Base-by-base conservation (phyloP, 306 rosid genomes). In the Glycyrrhiza uralensis region DNA sequence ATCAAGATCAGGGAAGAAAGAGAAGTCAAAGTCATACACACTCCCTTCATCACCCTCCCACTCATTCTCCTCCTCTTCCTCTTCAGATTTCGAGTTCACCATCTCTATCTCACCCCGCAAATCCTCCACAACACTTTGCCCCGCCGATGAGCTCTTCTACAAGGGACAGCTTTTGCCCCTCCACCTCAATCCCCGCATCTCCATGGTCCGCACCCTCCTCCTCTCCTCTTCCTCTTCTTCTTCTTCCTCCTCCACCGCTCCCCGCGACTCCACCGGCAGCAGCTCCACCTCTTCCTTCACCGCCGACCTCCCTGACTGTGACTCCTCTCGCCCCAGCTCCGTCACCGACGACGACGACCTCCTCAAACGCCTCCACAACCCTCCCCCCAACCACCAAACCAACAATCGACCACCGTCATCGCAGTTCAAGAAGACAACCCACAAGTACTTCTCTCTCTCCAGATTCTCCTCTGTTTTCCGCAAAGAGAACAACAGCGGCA, bases 61-160 rank as follows among this genome's bases (percentile, higher is more conserved):
- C 66, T 90, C 97, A 0, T 86, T 86, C 68, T 86, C 93, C 0
- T 92, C 96, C 0, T 90, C 98, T 18, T 87, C 96, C 1, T 93
- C 98, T 20, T 90, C 96, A 0, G 92, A 91, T 1, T 94, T 94
- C 68, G 98, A 91, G 63, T 94, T 94, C 89, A 87, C 97, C 0
- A 76, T 94, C 80, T 87, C 95, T 2, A 51, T 88, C 62, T 89
- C 97, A 0, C 97, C 97, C 0, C 83, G 89, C 12, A 92, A 89
- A 62, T 86, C 94, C 22, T 81, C 93, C 78, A 59, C 80, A 51
- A n/a, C 83, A 0, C 88, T 82, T 18, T 94, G 97, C 54, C 92
- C 92, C 0, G 98, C 98, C 12, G 98, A 94, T 78, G 95, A 94
- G 44, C 97, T 94, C 56, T 94, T 94, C 92, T 91, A 87, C 88